A percentile compares a stretch with the other conserved stretches of the same genome.
These are phyloP conservation scores for Rhynchosporium agropyri DNA, from an alignment of 2,329 filamentous ascomycete genomes.

Conservation along the genomic window DNA sequence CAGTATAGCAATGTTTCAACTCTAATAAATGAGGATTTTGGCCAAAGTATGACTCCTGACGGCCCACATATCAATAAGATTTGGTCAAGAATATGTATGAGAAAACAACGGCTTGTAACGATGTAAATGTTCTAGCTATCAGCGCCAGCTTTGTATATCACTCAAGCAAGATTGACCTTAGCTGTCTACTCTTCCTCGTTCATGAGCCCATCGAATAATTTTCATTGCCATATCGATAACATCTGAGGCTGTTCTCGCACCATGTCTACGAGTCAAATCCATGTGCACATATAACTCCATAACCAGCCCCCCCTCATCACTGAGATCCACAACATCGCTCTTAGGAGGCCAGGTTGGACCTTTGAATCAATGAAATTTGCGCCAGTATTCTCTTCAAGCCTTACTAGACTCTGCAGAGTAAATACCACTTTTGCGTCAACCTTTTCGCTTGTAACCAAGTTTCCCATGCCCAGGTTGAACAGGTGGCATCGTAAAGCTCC, in stretches of 20 bases:
- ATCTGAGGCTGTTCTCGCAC: not conserved
- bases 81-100: too few relatives aligned
- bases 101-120: too few relatives aligned
- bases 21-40: too few relatives aligned
- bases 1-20: too few relatives aligned
- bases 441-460: not conserved
- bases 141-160: too few relatives aligned
- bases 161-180: not conserved
- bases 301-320: not conserved
- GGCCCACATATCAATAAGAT: too few relatives aligned
- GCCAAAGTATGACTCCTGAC: too few relatives aligned
- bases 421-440: not conserved
- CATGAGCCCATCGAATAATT: not conserved
- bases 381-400: too few relatives aligned
- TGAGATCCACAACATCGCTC: not conserved
- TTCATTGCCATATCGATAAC: not conserved
- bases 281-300: not conserved
- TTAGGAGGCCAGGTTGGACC: not conserved
- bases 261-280: not conserved
- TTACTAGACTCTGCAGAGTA: not conserved
- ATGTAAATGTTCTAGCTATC: too few relatives aligned
- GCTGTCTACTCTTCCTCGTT: not conserved
- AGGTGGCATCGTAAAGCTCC: slow-evolving; percentile 4
- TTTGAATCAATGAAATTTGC: not conserved
- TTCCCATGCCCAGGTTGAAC: not conserved